Evolutionary conservation across 345 rosid genomes (phyloP).

Genomic region (Brassica cretica): DNA sequence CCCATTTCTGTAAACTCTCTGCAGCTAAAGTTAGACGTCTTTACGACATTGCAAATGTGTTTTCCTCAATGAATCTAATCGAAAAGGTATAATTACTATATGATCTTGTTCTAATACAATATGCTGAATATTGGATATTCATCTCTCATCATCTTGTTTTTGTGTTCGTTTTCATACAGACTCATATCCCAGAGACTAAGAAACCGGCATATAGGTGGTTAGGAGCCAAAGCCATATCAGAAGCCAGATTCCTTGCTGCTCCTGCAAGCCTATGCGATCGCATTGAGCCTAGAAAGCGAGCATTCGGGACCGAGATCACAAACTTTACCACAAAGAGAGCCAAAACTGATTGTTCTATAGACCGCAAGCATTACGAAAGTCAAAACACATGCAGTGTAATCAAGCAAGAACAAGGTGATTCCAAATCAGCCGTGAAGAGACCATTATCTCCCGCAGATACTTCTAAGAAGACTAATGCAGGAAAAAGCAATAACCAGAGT

Average conservation of each 20-base stretch:
- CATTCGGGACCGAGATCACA: conserved; percentile 64
- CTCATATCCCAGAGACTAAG: conserved; percentile 64
- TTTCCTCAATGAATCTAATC: conserved; percentile 70
- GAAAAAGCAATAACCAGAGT: conserved; percentile 35
- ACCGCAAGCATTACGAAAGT: conserved; percentile 36
- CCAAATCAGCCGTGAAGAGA: conserved; percentile 41
- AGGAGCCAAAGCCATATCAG: conserved; percentile 51
- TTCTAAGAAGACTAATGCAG: conserved; percentile 19
- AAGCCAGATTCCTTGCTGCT: conserved; percentile 21
- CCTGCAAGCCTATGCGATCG: conserved; percentile 26
- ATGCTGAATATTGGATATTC: background rate
- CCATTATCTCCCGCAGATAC: conserved; percentile 50
- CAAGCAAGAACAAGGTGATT: conserved; percentile 30
- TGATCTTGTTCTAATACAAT: background rate
- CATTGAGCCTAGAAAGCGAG: conserved; percentile 54
- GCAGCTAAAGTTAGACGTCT: conserved; percentile 85
- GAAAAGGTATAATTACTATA: conserved; percentile 58
- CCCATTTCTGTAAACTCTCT: conserved; percentile 19
- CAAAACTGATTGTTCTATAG: conserved; percentile 37
- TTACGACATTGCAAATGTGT: conserved; percentile 84
- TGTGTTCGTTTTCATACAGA: conserved; percentile 41
- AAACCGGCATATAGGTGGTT: conserved; percentile 83
- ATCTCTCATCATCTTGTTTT: conserved; percentile 22
- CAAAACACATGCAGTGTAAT: conserved; percentile 37
- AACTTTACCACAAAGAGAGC: conserved; percentile 52